These are phyloP conservation scores for Drechslerella stenobrocha DNA, from an alignment of 2,329 filamentous ascomycete genomes.

Conservation along the genomic window DNA sequence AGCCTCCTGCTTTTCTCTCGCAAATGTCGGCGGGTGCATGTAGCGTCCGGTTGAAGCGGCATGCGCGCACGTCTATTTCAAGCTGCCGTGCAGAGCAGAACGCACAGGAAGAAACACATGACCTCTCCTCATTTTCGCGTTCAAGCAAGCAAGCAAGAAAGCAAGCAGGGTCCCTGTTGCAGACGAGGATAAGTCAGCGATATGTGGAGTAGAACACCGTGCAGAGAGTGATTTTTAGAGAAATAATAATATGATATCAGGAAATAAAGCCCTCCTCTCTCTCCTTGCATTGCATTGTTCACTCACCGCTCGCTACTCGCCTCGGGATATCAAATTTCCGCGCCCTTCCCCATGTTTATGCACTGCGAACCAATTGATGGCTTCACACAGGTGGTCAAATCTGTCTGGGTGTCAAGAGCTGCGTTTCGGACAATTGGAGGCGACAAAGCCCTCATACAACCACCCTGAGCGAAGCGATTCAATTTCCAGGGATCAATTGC, in stretches of 20 bases:
- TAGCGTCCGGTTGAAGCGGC: constrained; percentile 42
- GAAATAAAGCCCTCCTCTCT: too few species aligned
- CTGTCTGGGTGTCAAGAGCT: background rate
- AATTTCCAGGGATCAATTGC: background rate
- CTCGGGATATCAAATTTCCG: constrained; percentile 3
- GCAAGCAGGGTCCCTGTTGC: constrained; percentile 1
- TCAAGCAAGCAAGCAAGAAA: constrained; percentile 6
- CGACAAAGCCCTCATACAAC: constrained; percentile 39
- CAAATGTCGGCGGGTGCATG: background rate
- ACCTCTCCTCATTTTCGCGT: constrained; percentile 33
- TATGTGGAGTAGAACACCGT: background rate
- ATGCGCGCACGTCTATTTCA: constrained; percentile 35
- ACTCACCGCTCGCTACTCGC: too few species aligned
- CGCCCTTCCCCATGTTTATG: constrained; percentile 22
- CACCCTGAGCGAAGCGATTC: background rate
- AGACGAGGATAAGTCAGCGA: constrained; percentile 3
- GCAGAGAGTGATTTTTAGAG: background rate
- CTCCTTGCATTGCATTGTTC: too few species aligned
- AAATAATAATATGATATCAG: too few species aligned
- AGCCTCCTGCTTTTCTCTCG: too few species aligned
- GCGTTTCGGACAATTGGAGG: constrained; percentile 27
- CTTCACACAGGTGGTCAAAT: background rate
- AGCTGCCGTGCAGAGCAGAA: constrained; percentile 24
- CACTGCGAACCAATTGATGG: constrained; percentile 39
- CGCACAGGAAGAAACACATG: constrained; percentile 39